Evolutionary conservation across 768 basidiomycete genomes (phyloP).

Genomic region (Boletus pseudopeckii): DNA sequence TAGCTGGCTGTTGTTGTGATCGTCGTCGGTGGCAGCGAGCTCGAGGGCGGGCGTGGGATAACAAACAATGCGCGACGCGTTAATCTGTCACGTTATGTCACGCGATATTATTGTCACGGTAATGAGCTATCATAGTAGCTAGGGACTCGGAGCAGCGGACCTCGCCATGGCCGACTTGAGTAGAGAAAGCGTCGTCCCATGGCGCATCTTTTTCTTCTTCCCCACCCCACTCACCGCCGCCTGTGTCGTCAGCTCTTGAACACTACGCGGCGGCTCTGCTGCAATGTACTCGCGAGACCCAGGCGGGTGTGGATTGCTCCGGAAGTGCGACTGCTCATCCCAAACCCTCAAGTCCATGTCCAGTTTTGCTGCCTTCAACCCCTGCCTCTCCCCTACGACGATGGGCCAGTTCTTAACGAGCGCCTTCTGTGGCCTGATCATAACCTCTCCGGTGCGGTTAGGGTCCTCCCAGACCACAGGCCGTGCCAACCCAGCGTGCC

Average conservation of each 20-base stretch:
- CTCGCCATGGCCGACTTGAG: slow-evolving; percentile 22
- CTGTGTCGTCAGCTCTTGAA: slow-evolving; percentile 19
- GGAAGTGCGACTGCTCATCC: slow-evolving; percentile 28
- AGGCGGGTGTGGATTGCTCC: slow-evolving; percentile 45
- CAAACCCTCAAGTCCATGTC: slow-evolving; percentile 30
- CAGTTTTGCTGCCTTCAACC: slow-evolving; percentile 37
- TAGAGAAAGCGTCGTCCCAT: slow-evolving; percentile 7
- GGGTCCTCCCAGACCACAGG: slow-evolving; percentile 31
- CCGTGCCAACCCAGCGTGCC: slow-evolving; percentile 11
- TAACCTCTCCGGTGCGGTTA: slow-evolving; percentile 26
- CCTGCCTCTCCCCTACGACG: slow-evolving; percentile 45
- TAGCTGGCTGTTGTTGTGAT: slow-evolving; percentile 10
- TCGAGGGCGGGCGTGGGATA: slow-evolving; percentile 19
- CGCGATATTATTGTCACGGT: slow-evolving; percentile 19
- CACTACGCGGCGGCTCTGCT: slow-evolving; percentile 24
- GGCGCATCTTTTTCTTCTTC: background rate
- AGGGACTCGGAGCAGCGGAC: background rate
- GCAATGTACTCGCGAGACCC: slow-evolving; percentile 49
- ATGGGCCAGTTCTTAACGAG: slow-evolving; percentile 38
- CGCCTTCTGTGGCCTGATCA: slow-evolving; percentile 27
- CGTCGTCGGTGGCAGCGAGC: slow-evolving; percentile 13
- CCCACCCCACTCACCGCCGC: slow-evolving; percentile 5
- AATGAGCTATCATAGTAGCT: background rate
- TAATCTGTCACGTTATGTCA: slow-evolving; percentile 27
- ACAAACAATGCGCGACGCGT: slow-evolving; percentile 26